Percentiles rank a stretch among this genome's conserved stretches.
phyloP scores from a whole-genome alignment of 768 basidiomycete species.

The Rhodocollybia butyracea region DNA sequence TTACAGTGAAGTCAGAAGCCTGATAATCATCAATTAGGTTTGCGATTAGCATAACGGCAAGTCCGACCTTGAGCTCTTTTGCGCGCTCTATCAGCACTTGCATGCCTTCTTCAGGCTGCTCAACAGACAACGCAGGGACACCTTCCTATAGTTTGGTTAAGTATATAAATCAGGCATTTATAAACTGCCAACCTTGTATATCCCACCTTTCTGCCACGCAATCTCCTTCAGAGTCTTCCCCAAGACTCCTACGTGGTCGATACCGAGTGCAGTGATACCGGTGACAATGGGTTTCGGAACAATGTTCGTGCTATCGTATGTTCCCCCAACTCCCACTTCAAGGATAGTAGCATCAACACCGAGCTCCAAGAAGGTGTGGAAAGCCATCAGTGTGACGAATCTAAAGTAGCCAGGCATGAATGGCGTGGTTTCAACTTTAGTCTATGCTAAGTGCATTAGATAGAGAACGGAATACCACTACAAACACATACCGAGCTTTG shows the following conservation, averaged over 20 bases:
- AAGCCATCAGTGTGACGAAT: slow-evolving; percentile 89
- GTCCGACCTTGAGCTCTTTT: slow-evolving; percentile 51
- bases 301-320: slow-evolving; percentile 93
- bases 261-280: slow-evolving; percentile 85
- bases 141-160: slow-evolving; percentile 45
- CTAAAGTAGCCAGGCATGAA: slow-evolving; percentile 91
- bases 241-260: slow-evolving; percentile 86
- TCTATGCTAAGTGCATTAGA: slow-evolving; percentile 26
- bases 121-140: slow-evolving; percentile 82
- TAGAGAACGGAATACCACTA: not conserved
- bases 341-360: slow-evolving; percentile 89
- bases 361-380: slow-evolving; percentile 79
- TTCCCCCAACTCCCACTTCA: slow-evolving; percentile 95
- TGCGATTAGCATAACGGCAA: not conserved
- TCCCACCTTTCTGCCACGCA: slow-evolving; percentile 94
- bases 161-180: not conserved
- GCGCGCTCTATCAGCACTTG: slow-evolving; percentile 67
- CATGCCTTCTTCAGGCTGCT: slow-evolving; percentile 69
- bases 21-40: slow-evolving; percentile 21
- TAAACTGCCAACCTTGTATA: slow-evolving; percentile 69
- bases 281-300: slow-evolving; percentile 89
- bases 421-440: slow-evolving; percentile 47
- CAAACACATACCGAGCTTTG: slow-evolving; percentile 47
- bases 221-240: slow-evolving; percentile 89
- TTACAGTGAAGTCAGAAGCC: slow-evolving; percentile 68